Base-by-base conservation (phyloP, 164 flowering plant genomes). In the Berberis thunbergii region DNA sequence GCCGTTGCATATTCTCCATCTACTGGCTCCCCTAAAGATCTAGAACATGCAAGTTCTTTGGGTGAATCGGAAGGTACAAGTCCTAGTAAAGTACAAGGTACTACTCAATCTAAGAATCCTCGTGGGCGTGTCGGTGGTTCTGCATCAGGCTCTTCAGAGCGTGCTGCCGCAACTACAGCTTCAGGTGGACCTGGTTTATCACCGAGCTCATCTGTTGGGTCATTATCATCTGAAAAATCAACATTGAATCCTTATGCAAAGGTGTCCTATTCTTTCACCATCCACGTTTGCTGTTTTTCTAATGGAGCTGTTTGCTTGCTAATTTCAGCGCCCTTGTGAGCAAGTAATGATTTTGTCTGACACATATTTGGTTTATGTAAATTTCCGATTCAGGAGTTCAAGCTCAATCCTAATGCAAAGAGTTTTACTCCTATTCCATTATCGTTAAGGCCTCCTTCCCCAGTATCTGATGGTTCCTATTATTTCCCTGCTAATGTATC, bases 181-280 rank as follows among this genome's bases (percentile, higher is more conserved):
- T 75, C 79, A 5, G 63, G 71, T 77, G 81, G 72, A 58, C 87
- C 84, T 68, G 81, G 81, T 57, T 68, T 91, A 74, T 87, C 99
- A 56, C 95, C 94, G 68, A 84, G 91, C 70, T 95, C 99, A 61
- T 95, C 97, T 43, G 66, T 89, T 63, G 94, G 94, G 59, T 95
- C 99, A 44, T 76, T 89, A 61, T 76, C 89, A 44, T 95, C 99
- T 8, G 99, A 91, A 65, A 95, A 85, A 64, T 91, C 97, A 45
- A 79, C 86, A n/a, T 65, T 89, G 64, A 95, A 95, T 80, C 99
- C 97, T 64, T 61, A 81, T 82, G 99, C 99, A 2, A 95, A 95
- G 96, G 99, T 26, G 26, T 26, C 26, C 26, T 26, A 26, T 26
- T 26, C 26, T 26, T 26, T 26, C 26, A 26, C 26, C 26, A 0